These are phyloP conservation scores for Entomortierella beljakovae DNA, from an alignment of 192 early-diverging fungal species.

Conservation along the genomic window DNA sequence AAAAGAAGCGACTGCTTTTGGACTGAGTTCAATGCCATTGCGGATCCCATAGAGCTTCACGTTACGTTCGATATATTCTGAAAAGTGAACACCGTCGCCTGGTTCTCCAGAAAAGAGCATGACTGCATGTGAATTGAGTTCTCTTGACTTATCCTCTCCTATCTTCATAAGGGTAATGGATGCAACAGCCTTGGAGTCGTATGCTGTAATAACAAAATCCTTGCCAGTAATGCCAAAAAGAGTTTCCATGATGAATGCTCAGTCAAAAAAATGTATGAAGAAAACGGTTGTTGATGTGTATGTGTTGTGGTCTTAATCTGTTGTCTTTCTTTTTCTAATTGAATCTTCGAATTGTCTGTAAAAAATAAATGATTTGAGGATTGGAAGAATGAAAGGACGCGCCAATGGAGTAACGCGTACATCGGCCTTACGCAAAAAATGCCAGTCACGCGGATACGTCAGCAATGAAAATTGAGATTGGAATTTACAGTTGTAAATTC, in stretches of 20 bases:
- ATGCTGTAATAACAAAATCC: slow-evolving; percentile 91
- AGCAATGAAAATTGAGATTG: no score
- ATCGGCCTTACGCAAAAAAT: no score
- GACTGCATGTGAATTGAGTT: slow-evolving; percentile 83
- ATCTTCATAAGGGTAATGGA: slow-evolving; percentile 94
- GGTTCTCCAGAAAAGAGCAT: slow-evolving; percentile 91
- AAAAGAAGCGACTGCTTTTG: slow-evolving; percentile 84
- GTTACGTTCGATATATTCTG: slow-evolving; percentile 96
- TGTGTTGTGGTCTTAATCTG: no score
- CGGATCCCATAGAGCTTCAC: slow-evolving; percentile 90
- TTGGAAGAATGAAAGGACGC: no score
- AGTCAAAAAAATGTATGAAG: no score
- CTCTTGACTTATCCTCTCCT: slow-evolving; percentile 91
- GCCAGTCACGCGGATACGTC: no score
- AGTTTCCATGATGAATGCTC: slow-evolving; percentile 75
- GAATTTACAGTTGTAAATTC: no score
- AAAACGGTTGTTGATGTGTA: no score
- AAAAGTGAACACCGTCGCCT: slow-evolving; percentile 93
- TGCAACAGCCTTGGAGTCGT: slow-evolving; percentile 79
- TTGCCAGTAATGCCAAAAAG: slow-evolving; percentile 93
- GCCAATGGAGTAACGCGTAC: no score
- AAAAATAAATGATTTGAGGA: no score
- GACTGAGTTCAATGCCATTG: slow-evolving; percentile 85
- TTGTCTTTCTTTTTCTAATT: no score
- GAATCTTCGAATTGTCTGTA: no score